These are phyloP conservation scores for Phoma herbarum DNA, from an alignment of 2,329 filamentous ascomycete species.

Conservation along the genomic window DNA sequence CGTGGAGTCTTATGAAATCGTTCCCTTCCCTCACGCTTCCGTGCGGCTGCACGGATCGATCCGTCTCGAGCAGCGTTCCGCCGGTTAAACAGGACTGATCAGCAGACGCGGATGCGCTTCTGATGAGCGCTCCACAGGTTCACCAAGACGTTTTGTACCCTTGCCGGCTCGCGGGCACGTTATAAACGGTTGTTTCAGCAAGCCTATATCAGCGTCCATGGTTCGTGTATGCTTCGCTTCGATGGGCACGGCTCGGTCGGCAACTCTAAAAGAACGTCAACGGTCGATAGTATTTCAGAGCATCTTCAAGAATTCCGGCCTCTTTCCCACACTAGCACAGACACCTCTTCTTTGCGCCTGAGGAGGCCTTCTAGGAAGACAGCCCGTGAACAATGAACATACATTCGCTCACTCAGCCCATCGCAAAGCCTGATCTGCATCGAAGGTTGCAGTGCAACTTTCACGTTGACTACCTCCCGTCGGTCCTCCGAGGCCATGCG, in stretches of 20 bases:
- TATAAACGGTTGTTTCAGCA: slow-evolving; percentile 8
- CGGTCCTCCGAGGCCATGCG: neutral
- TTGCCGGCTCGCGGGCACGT: neutral
- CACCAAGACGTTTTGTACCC: neutral
- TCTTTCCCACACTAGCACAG: neutral
- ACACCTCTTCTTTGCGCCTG: neutral
- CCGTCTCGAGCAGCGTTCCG: neutral
- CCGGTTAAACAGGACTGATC: neutral
- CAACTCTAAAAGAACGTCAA: slow-evolving; percentile 22
- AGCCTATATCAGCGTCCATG: slow-evolving; percentile 1
- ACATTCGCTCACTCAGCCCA: neutral
- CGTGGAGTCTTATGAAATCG: no score
- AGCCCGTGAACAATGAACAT: neutral
- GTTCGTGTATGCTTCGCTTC: slow-evolving; percentile 7
- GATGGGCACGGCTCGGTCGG: slow-evolving; percentile 13
- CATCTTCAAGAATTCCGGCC: neutral
- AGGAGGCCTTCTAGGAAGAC: neutral
- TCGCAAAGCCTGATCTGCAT: neutral
- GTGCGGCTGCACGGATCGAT: neutral
- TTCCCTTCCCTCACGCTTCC: neutral
- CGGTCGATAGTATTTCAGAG: neutral
- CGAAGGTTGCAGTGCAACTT: neutral
- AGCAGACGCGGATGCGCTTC: neutral
- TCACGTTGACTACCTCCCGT: neutral
- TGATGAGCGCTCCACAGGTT: slow-evolving; percentile 4